Percentiles rank a stretch among this genome's conserved stretches.
phyloP scores from a whole-genome alignment of 2,329 filamentous ascomycete species.

The Aaosphaeria pasadenensis region DNA sequence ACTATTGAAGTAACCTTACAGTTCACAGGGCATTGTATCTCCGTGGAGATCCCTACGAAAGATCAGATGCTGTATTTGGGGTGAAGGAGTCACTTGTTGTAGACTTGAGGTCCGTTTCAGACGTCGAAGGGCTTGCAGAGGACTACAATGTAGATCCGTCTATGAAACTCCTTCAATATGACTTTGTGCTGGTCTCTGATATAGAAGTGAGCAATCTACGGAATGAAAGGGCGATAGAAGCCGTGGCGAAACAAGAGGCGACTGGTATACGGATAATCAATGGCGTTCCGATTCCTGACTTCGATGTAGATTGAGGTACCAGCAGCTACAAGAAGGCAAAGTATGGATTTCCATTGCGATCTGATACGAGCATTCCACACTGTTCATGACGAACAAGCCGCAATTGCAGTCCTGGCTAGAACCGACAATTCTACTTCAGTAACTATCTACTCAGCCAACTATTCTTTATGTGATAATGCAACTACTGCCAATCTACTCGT shows the following conservation, averaged over 20 bases:
- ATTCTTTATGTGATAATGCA: too few species aligned
- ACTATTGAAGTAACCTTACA: background rate
- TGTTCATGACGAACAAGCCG: too few species aligned
- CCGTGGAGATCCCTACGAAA: constrained; percentile 72
- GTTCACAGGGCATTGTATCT: constrained; percentile 49
- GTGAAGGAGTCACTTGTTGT: constrained; percentile 69
- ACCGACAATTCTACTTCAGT: too few species aligned
- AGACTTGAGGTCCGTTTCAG: constrained; percentile 1
- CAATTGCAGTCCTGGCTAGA: too few species aligned
- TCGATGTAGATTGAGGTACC: too few species aligned
- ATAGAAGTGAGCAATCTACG: background rate
- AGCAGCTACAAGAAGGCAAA: too few species aligned
- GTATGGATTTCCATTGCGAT: too few species aligned
- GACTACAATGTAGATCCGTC: background rate
- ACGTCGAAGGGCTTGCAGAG: background rate
- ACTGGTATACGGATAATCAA: constrained; percentile 68
- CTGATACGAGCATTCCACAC: too few species aligned
- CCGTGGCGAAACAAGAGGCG: constrained; percentile 14
- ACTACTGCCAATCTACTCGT: too few species aligned
- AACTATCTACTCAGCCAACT: too few species aligned
- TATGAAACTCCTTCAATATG: background rate
- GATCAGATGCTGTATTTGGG: constrained; percentile 76
- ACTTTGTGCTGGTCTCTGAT: constrained; percentile 1
- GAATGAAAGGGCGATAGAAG: background rate
- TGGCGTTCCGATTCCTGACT: constrained; percentile 75